These are phyloP conservation scores for Acidomyces sp. DNA, from an alignment of 495 filamentous ascomycete genomes.

Conservation along the genomic window DNA sequence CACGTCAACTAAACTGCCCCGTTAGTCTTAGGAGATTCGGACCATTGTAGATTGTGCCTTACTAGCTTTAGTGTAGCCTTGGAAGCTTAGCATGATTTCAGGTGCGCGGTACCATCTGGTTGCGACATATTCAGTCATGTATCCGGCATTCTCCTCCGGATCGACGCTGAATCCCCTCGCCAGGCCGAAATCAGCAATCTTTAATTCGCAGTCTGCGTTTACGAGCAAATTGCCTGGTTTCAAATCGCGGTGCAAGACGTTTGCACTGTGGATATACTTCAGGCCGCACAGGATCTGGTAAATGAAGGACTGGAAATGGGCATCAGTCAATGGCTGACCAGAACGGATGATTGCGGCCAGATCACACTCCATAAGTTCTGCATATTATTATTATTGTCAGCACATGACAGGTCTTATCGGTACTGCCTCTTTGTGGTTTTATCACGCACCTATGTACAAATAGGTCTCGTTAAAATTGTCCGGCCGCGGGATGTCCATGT, in stretches of 20 bases:
- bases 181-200: constrained; percentile 96
- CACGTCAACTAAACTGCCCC: constrained; percentile 59
- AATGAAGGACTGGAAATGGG: constrained; percentile 99
- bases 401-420: constrained; percentile 1
- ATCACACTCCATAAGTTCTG: constrained; percentile 99
- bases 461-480: constrained; percentile 99
- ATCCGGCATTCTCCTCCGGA: constrained; percentile 93
- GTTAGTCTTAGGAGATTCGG: constrained; percentile 15
- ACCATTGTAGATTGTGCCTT: constrained; percentile 8
- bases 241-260: constrained; percentile 92
- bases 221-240: constrained; percentile 95
- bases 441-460: constrained; percentile 79
- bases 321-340: constrained; percentile 93
- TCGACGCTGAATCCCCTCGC: constrained; percentile 81
- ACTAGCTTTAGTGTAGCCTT: constrained; percentile 98
- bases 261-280: constrained; percentile 98
- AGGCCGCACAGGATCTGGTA: constrained; percentile 97
- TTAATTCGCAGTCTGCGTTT: constrained; percentile 98
- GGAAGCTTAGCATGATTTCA: constrained; percentile 99
- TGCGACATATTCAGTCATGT: constrained; percentile 99
- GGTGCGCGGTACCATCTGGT: constrained; percentile 98
- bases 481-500: constrained; percentile 97
- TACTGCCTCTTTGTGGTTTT: constrained; percentile 11
- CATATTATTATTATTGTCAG: constrained; percentile 15
- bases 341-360: constrained; percentile 95